A percentile compares a stretch with the other conserved stretches of the same genome.
Conservation (phyloP, 768 basidiomycete species). For the Tephrocybe sp. region DNA sequence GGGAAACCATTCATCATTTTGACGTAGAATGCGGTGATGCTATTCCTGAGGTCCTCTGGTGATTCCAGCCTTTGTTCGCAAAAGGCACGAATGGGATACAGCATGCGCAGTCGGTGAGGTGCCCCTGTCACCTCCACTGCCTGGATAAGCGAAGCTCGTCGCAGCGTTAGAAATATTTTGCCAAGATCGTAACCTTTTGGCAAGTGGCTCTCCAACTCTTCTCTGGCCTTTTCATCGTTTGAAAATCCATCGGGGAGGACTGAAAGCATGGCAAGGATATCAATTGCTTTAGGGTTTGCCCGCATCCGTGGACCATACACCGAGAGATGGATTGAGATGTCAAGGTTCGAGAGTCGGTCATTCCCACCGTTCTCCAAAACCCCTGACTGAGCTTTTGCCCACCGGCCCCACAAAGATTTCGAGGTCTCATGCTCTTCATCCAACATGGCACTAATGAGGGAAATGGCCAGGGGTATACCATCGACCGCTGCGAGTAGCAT, state of each 20-base stretch:
- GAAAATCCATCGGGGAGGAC: slow-evolving; percentile 17
- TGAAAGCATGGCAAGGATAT: slow-evolving; percentile 18
- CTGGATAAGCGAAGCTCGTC: background rate
- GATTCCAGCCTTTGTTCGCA: background rate
- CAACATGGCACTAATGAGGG: slow-evolving; percentile 16
- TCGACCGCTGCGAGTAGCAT: background rate
- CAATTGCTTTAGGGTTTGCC: slow-evolving; percentile 1
- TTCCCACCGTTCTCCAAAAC: no score
- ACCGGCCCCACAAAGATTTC: slow-evolving; percentile 16
- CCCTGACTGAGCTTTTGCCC: no score
- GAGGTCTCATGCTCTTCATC: slow-evolving; percentile 20
- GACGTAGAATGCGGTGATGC: background rate
- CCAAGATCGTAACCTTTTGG: background rate
- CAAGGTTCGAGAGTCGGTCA: slow-evolving; percentile 19
- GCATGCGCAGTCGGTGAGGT: background rate
- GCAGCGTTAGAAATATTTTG: background rate
- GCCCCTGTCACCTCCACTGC: slow-evolving; percentile 4
- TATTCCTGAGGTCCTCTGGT: background rate
- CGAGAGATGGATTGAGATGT: slow-evolving; percentile 16
- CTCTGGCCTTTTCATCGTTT: no score
- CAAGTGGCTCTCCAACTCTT: background rate
- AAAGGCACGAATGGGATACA: no score
- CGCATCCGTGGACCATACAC: slow-evolving; percentile 16
- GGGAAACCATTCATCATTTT: background rate
- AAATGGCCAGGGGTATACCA: slow-evolving; percentile 9